These are phyloP conservation scores for Xylariaceae sp. DNA, from an alignment of 2,329 filamentous ascomycete genomes.

Conservation along the genomic window DNA sequence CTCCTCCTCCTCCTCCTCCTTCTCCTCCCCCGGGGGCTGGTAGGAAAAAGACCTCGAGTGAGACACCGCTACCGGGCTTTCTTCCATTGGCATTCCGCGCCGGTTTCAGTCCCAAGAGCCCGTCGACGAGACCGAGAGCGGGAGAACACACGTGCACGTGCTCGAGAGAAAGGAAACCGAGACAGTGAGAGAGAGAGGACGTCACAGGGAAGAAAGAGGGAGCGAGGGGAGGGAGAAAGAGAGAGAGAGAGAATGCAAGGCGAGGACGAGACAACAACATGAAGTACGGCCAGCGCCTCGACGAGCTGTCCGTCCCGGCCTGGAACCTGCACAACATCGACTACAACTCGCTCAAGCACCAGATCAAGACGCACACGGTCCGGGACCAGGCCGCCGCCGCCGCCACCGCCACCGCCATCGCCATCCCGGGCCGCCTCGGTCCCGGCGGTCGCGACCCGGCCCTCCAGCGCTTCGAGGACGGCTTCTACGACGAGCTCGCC, in stretches of 20 bases:
- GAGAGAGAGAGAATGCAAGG: background rate
- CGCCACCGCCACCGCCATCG: slow-evolving; percentile 53
- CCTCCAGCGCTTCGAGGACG: slow-evolving; percentile 58
- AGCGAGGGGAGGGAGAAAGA: background rate
- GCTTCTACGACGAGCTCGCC: slow-evolving; percentile 63
- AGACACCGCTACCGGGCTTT: no score
- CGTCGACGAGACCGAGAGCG: no score
- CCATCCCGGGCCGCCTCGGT: no score
- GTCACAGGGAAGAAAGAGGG: background rate
- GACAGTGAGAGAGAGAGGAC: no score
- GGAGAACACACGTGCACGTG: no score
- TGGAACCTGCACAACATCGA: slow-evolving; percentile 83
- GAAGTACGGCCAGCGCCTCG: slow-evolving; percentile 72
- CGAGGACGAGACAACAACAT: slow-evolving; percentile 32
- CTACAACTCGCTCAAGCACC: slow-evolving; percentile 78
- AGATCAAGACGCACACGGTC: slow-evolving; percentile 75
- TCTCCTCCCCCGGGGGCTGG: no score
- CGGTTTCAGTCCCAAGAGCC: no score
- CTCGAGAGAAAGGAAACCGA: no score
- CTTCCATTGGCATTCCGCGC: no score
- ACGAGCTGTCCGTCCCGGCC: slow-evolving; percentile 69
- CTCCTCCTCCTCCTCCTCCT: no score
- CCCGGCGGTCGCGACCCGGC: slow-evolving; percentile 59
- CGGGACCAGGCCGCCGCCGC: slow-evolving; percentile 55
- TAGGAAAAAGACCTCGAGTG: no score